Evolutionary conservation across 192 early-diverging fungal species (phyloP), one percentile per base, ranked within the genome.

Genomic region (Backusella macrospora): DNA sequence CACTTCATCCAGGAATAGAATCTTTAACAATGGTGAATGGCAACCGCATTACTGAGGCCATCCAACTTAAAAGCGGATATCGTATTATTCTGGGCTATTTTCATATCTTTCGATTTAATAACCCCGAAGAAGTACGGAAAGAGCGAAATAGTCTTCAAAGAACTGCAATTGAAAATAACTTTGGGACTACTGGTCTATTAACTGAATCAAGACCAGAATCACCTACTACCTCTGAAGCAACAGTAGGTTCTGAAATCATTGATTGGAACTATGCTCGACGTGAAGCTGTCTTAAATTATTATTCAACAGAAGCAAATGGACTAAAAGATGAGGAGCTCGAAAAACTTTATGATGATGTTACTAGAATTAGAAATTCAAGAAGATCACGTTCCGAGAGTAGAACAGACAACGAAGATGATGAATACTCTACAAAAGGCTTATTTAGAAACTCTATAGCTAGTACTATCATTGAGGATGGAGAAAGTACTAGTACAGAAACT

Each of bases 81-180:
- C 89, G 94, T 48, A 81, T 96, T 52, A 93, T 95, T 52, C 79
- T 96, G 21, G 93, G 93, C 23, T 84, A 88, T 45, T 86, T 89
- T 52, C 94, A 92, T 77, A 91, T 96, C 2, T 96, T 95, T 69
- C 81, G 93, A 1, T 92, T 94, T 65, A 95, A 92, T 68, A 84
- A 96, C 73, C 94, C 94, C 0, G 90, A 88, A 70, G 92, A 95
- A 72, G 93, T 86, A 6, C 86, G 93, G 26, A 82, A 81, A 39
- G 89, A 92, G 73, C 82, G 89, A 8, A 83, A 85, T 38, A 59
- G 52, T 59, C 43, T 82, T 4, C 76, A 82, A 68, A 76, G 76
- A 47, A 39, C 67, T 1, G 78, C 45, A 0, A 63, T 72, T 23
- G 76, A 72, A 66, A 76, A 65, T 23, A 7, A 16, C 29, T 34